phyloP scores from a whole-genome alignment of 1,139 yeast species.

The Geotrichum europaeum region DNA sequence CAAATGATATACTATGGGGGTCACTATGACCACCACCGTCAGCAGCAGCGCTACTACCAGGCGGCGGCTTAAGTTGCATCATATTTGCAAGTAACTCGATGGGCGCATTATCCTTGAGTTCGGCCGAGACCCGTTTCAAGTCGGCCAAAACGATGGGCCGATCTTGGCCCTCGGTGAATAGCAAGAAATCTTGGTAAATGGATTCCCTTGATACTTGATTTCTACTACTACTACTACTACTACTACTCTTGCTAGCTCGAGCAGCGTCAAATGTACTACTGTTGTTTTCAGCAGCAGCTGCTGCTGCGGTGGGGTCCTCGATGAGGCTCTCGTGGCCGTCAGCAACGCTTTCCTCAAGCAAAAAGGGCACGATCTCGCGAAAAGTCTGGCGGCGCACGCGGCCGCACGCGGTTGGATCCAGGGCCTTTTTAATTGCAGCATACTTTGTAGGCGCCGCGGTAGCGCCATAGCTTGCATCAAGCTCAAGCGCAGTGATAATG shows the following conservation, averaged over 20 bases:
- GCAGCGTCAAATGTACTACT: not conserved
- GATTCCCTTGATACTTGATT: not conserved
- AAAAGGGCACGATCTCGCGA: slow-evolving; percentile 1
- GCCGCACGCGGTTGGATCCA: slow-evolving; percentile 1
- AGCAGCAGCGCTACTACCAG: too few species aligned
- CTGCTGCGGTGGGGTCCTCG: not conserved
- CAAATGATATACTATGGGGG: slow-evolving; percentile 1
- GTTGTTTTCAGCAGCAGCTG: too few species aligned
- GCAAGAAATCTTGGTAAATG: slow-evolving; percentile 7
- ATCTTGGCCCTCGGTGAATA: slow-evolving; percentile 15
- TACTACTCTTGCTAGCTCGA: too few species aligned
- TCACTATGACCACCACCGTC: not conserved
- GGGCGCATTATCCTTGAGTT: slow-evolving; percentile 4
- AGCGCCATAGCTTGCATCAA: slow-evolving; percentile 5
- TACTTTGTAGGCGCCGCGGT: not conserved
- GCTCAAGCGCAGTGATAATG: not conserved
- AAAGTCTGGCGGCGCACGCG: not conserved
- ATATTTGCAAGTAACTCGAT: slow-evolving; percentile 4
- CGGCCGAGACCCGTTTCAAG: slow-evolving; percentile 8
- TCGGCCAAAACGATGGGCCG: slow-evolving; percentile 11
- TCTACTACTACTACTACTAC: too few species aligned
- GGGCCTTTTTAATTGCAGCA: not conserved
- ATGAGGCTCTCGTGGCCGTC: not conserved
- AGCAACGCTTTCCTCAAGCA: slow-evolving; percentile 1
- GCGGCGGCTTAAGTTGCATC: slow-evolving; percentile 3